phyloP scores from a whole-genome alignment of 1,139 yeast genomes.

The Wickerhamomyces sp. region DNA sequence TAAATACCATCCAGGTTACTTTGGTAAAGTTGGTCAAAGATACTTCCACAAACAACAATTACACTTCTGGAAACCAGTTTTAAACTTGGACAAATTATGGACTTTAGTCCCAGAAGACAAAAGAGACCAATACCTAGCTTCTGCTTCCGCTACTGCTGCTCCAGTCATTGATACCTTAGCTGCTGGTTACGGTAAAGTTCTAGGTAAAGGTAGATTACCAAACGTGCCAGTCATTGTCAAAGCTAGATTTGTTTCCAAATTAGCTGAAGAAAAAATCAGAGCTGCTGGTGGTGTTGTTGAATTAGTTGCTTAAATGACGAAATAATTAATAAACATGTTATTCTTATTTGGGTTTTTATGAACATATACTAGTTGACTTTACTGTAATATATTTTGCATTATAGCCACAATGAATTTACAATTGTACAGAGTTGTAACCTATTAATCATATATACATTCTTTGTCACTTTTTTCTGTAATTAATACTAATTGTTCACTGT shows the following conservation, averaged over 20 bases:
- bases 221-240: slow-evolving; percentile 97
- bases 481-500: too few species aligned
- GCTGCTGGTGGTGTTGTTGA: slow-evolving; percentile 99
- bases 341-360: slow-evolving; percentile 2
- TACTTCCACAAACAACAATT: slow-evolving; percentile 96
- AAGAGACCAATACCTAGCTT: slow-evolving; percentile 91
- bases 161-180: slow-evolving; percentile 99
- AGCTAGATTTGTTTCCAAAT: slow-evolving; percentile 98
- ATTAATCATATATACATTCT: too few species aligned
- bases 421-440: background rate
- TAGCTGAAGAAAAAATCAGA: slow-evolving; percentile 99
- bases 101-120: slow-evolving; percentile 90
- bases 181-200: slow-evolving; percentile 99
- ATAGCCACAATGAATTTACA: background rate
- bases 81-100: slow-evolving; percentile 99
- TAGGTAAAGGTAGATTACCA: slow-evolving; percentile 99
- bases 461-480: too few species aligned
- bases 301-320: slow-evolving; percentile 78
- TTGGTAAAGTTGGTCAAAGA: slow-evolving; percentile 99
- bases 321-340: slow-evolving; percentile 3
- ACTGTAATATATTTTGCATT: background rate
- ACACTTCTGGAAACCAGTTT: slow-evolving; percentile 98
- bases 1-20: slow-evolving; percentile 99
- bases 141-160: slow-evolving; percentile 86
- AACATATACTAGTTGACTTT: too few species aligned